phyloP scores from a whole-genome alignment of 768 basidiomycete species.

The Suillus subluteus region DNA sequence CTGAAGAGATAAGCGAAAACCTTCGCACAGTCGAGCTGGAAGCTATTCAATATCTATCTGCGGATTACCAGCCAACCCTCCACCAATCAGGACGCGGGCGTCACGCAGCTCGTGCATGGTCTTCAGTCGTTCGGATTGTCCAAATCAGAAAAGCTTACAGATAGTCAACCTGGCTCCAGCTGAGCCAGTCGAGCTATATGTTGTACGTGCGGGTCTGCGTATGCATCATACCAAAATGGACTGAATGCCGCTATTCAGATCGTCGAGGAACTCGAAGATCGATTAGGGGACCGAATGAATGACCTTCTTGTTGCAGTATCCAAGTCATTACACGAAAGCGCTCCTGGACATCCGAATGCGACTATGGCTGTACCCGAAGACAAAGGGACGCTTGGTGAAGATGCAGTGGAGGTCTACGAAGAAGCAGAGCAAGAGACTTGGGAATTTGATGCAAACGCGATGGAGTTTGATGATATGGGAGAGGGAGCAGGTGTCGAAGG shows the following conservation, averaged over 20 bases:
- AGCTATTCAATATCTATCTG: constrained; percentile 83
- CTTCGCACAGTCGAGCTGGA: constrained; percentile 86
- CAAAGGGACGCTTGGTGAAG: not conserved
- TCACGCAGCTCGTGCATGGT: constrained; percentile 65
- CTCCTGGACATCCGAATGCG: not conserved
- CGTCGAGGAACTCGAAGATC: constrained; percentile 88
- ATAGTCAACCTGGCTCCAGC: constrained; percentile 89
- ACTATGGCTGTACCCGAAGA: not conserved
- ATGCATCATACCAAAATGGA: not conserved
- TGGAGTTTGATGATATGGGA: constrained; percentile 65
- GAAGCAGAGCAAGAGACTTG: constrained; percentile 30
- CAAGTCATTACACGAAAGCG: constrained; percentile 33
- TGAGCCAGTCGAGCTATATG: constrained; percentile 83
- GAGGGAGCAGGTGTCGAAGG: constrained; percentile 71
- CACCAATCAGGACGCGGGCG: constrained; percentile 66
- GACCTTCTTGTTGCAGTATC: constrained; percentile 66
- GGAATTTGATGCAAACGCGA: constrained; percentile 49
- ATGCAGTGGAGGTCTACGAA: constrained; percentile 21
- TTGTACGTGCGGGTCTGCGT: constrained; percentile 53
- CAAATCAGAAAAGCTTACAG: constrained; percentile 90
- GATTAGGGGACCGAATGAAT: constrained; percentile 71
- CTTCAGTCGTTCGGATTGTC: constrained; percentile 76
- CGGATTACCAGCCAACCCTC: constrained; percentile 69
- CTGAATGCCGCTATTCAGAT: constrained; percentile 53
- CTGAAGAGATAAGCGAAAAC: constrained; percentile 75